A percentile compares a stretch with the other conserved stretches of the same genome.
These are phyloP conservation scores for Claviceps capensis DNA, from an alignment of 2,329 filamentous ascomycete species.

Conservation along the genomic window DNA sequence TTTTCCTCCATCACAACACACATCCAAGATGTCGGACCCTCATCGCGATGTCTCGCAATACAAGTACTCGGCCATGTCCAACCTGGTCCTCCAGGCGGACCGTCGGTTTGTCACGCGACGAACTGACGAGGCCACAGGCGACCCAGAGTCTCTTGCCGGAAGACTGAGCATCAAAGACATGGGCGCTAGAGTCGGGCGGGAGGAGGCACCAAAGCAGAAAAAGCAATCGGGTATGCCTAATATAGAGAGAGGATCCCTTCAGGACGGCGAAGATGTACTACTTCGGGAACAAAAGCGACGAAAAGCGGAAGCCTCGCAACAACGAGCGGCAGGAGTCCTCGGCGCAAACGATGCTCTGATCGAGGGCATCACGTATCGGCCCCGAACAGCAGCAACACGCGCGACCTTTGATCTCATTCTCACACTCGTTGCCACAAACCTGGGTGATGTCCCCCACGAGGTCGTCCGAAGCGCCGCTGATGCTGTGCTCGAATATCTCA, in stretches of 20 bases:
- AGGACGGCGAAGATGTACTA: conserved; percentile 73
- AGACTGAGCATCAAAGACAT: conserved; percentile 90
- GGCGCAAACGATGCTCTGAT: conserved; percentile 76
- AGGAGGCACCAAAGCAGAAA: conserved; percentile 68
- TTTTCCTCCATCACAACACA: conserved; percentile 12
- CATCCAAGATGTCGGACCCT: conserved; percentile 55
- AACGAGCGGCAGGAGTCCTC: conserved; percentile 62
- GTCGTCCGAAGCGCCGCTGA: conserved; percentile 90
- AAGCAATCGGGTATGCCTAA: conserved; percentile 54
- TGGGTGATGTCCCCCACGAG: conserved; percentile 87
- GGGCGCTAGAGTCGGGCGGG: conserved; percentile 71
- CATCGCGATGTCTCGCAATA: conserved; percentile 84
- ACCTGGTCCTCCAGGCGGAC: conserved; percentile 99
- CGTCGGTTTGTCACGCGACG: conserved; percentile 86
- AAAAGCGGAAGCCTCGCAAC: conserved; percentile 56
- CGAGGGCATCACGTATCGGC: conserved; percentile 84
- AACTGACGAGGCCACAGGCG: conserved; percentile 88
- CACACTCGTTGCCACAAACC: conserved; percentile 72
- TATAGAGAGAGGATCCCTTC: conserved; percentile 60
- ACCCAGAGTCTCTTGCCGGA: conserved; percentile 92
- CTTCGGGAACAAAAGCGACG: conserved; percentile 76
- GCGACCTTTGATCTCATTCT: conserved; percentile 91
- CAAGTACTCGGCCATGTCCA: conserved; percentile 99
- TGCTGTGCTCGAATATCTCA: conserved; percentile 77
- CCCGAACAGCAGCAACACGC: conserved; percentile 78